phyloP scores from a whole-genome alignment of 306 rosid species.

The Sindora glabra region DNA sequence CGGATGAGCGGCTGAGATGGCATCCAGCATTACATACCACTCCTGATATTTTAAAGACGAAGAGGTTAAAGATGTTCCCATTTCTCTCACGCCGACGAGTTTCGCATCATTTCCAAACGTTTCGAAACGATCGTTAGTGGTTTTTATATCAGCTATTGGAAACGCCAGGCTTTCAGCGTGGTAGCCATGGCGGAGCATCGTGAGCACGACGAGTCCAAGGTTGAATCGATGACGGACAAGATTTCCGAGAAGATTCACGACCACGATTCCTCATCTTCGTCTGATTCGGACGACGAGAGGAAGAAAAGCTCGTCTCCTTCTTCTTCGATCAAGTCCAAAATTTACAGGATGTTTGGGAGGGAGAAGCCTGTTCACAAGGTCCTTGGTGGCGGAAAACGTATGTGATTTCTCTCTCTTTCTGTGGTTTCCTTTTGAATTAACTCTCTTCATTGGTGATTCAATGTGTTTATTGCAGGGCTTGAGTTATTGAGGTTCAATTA shows the following conservation, averaged over 20 bases:
- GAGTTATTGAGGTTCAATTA: conserved; percentile 19
- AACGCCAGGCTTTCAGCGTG: neutral
- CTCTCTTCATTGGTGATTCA: neutral
- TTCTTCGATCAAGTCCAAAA: conserved; percentile 42
- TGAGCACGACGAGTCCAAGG: conserved; percentile 41
- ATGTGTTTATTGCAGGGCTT: neutral
- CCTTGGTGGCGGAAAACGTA: conserved; percentile 94
- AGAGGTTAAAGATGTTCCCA: neutral
- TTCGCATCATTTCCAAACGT: conserved; percentile 26
- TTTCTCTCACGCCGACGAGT: neutral
- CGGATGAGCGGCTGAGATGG: conserved; percentile 28
- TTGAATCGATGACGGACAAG: conserved; percentile 57
- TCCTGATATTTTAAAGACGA: conserved; percentile 24
- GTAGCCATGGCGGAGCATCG: conserved; percentile 43
- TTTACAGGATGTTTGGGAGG: conserved; percentile 78
- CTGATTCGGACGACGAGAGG: conserved; percentile 59
- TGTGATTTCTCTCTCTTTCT: neutral
- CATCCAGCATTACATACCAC: neutral
- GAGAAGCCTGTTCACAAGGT: conserved; percentile 74
- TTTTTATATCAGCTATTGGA: conserved; percentile 5
- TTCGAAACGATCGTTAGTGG: conserved; percentile 19
- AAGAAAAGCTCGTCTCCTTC: conserved; percentile 23
- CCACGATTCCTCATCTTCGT: conserved; percentile 55
- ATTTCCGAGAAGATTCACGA: conserved; percentile 62
- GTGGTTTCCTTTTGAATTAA: neutral